Evolutionary conservation across 202 grass and related monocot species (phyloP).

Genomic region (Cymbopogon flexuosus): DNA sequence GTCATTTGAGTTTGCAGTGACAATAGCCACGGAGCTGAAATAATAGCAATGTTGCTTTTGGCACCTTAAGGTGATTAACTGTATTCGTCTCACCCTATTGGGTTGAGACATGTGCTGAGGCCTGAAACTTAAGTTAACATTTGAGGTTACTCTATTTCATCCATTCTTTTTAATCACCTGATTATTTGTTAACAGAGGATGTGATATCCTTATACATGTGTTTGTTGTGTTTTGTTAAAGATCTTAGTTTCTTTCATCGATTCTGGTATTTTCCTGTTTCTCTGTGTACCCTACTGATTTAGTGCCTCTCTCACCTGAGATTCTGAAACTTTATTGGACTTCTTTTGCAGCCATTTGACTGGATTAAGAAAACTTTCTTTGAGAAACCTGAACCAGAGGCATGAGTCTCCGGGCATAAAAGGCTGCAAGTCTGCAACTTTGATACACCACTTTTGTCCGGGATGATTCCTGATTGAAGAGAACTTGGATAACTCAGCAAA

Average conservation of each 20-base stretch:
- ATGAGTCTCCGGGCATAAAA: conserved; percentile 3
- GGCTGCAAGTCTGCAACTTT: conserved; percentile 13
- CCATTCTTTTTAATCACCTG: background rate
- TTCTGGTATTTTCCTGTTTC: background rate
- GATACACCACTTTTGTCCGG: conserved; percentile 16
- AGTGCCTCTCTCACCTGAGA: background rate
- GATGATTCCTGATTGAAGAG: conserved; percentile 37
- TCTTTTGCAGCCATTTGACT: conserved; percentile 64
- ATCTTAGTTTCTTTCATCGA: background rate
- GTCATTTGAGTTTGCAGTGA: background rate
- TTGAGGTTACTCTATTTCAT: background rate
- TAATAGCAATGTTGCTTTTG: background rate
- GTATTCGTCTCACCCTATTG: background rate
- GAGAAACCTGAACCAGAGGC: conserved; percentile 67
- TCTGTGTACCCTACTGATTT: background rate
- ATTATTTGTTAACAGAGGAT: background rate
- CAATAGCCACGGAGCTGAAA: background rate
- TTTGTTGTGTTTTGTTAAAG: background rate
- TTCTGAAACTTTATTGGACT: background rate
- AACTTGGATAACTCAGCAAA: conserved; percentile 39
- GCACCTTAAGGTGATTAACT: background rate
- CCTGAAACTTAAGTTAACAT: background rate
- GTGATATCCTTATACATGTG: background rate
- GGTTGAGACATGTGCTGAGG: background rate
- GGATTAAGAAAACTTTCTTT: conserved; percentile 81